Evolutionary conservation across 352 stramenopile species (phyloP).

Genomic region (Aphanomyces stellatus): DNA sequence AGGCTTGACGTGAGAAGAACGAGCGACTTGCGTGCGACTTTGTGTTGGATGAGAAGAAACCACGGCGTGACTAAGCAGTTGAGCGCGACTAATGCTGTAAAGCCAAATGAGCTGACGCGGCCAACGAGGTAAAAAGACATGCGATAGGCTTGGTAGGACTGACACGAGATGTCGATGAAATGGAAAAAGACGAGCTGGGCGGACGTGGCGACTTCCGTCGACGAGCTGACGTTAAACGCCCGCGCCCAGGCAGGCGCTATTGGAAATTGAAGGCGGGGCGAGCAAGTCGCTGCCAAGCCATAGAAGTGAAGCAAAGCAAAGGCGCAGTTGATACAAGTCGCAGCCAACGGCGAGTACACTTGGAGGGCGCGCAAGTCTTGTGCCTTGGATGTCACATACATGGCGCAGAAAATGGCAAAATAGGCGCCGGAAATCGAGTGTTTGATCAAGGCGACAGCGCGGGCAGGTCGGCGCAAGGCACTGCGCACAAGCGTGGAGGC

Average conservation of each 20-base stretch:
- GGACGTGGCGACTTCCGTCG: background rate
- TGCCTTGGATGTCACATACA: background rate
- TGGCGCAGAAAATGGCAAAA: background rate
- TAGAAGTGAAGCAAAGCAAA: background rate
- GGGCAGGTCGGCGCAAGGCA: background rate
- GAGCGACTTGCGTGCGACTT: background rate
- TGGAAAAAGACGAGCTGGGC: background rate
- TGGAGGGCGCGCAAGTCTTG: background rate
- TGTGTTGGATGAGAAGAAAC: background rate
- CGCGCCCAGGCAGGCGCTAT: too few relatives aligned
- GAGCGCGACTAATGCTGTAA: background rate
- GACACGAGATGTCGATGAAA: background rate
- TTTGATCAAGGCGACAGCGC: background rate
- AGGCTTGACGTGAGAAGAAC: background rate
- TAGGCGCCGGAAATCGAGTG: background rate
- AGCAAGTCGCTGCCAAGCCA: background rate
- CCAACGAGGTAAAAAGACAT: background rate
- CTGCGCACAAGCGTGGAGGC: too few relatives aligned
- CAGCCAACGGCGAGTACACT: background rate
- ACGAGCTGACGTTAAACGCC: too few relatives aligned
- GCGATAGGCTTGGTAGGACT: slow-evolving; percentile 13
- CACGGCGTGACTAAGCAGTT: background rate
- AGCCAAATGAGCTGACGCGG: background rate
- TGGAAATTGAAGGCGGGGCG: too few relatives aligned
- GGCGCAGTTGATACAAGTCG: background rate